A percentile compares a stretch with the other conserved stretches of the same genome.
Evolutionary conservation across 768 basidiomycete species (phyloP).

Genomic region (Punctularia strigosozonata): DNA sequence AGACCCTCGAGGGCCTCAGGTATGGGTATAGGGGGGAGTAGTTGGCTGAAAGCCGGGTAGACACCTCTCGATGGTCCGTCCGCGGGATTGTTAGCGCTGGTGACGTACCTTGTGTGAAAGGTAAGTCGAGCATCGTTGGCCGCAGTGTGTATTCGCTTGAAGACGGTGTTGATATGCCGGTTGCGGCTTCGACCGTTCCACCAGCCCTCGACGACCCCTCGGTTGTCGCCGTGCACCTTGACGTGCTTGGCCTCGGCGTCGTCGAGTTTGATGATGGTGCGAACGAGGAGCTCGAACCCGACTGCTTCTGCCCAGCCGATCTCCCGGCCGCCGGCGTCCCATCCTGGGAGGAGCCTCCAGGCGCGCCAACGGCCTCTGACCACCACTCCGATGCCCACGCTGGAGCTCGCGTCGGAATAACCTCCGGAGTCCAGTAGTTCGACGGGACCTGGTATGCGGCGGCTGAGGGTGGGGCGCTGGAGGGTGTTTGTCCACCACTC

Average conservation of each 20-base stretch:
- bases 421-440: no score
- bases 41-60: conserved; percentile 10
- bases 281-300: conserved; percentile 2
- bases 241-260: background rate
- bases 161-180: conserved; percentile 1
- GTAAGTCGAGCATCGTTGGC: no score
- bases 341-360: conserved; percentile 8
- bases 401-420: conserved; percentile 11
- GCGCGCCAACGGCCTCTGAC: conserved; percentile 14
- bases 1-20: conserved; percentile 12
- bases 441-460: no score
- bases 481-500: no score
- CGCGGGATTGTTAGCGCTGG: conserved; percentile 24
- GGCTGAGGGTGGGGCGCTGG: no score
- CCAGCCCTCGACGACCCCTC: conserved; percentile 26
- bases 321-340: conserved; percentile 8
- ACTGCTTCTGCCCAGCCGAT: conserved; percentile 15
- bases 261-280: background rate
- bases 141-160: conserved; percentile 1
- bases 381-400: conserved; percentile 10
- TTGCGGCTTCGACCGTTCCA: conserved; percentile 16
- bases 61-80: conserved; percentile 26
- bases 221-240: conserved; percentile 11
- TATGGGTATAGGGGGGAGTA: conserved; percentile 20
- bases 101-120: conserved; percentile 23